Conservation (phyloP, 495 filamentous ascomycete genomes). For the Beverwykella pulmonaria region DNA sequence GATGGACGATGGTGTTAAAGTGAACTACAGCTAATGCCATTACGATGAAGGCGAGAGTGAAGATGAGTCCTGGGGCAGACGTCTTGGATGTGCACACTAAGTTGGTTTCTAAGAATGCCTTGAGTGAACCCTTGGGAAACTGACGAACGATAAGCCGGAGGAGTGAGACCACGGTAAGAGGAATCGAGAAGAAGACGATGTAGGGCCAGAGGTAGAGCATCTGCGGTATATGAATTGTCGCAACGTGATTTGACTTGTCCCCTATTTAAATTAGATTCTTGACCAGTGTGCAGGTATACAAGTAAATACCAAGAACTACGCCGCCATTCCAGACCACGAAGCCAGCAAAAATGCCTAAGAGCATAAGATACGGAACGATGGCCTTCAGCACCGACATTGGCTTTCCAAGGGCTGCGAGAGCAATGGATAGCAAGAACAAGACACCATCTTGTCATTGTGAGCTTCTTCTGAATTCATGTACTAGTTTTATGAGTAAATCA, state of each 20-base stretch:
- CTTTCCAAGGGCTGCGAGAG: slow-evolving; percentile 58
- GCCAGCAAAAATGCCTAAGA: slow-evolving; percentile 67
- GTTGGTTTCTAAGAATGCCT: slow-evolving; percentile 29
- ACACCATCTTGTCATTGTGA: slow-evolving; percentile 56
- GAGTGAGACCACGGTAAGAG: slow-evolving; percentile 63
- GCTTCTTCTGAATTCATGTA: background rate
- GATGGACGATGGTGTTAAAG: slow-evolving; percentile 91
- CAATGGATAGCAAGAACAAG: slow-evolving; percentile 62
- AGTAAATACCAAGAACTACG: slow-evolving; percentile 75
- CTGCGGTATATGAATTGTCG: slow-evolving; percentile 84
- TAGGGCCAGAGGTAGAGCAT: slow-evolving; percentile 95
- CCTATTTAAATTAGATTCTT: slow-evolving; percentile 52
- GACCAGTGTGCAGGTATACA: background rate
- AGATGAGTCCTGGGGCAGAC: slow-evolving; percentile 45
- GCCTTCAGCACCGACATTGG: slow-evolving; percentile 52
- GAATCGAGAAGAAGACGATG: slow-evolving; percentile 83
- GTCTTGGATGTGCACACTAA: slow-evolving; percentile 39
- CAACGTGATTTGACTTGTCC: slow-evolving; percentile 91
- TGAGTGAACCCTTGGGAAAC: slow-evolving; percentile 22
- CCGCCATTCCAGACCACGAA: slow-evolving; percentile 88
- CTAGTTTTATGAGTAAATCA: background rate
- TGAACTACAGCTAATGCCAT: slow-evolving; percentile 63
- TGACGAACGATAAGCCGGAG: slow-evolving; percentile 31
- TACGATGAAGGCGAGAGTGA: slow-evolving; percentile 48
- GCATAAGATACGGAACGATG: slow-evolving; percentile 66